Base-by-base conservation (phyloP, 2,329 filamentous ascomycete species). In the Colletotrichum chrysophilum region DNA sequence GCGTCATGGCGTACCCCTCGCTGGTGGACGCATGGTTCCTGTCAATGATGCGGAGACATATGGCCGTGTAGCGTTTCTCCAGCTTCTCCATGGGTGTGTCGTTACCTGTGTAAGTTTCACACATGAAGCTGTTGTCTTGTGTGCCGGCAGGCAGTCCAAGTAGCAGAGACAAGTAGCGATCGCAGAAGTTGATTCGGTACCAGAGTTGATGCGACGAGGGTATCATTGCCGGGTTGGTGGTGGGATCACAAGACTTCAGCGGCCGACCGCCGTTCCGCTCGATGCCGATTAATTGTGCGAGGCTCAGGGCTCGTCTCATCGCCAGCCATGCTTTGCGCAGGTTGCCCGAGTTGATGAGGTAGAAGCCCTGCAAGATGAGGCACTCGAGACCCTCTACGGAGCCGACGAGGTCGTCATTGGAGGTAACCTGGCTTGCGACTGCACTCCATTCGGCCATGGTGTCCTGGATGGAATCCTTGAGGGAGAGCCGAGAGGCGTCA, bases 291-390 rank as follows among this genome's bases (percentile, higher is more conserved):
- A 89, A 85, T 78, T 90, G 89, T 0, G 86, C 89, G 43, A 91
- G 82, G 61, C 84, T 86, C 38, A 91, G 80, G 6, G 88, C 88
- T 7, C 89, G 84, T 1, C 90, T 87, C 26, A 85, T 85, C 8
- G 83, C 85, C 26, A 92, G 80, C 90, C 90, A 92, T 4, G 89
- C 84, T 60, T 89, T 88, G 26, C 89, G 87, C 3, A 91, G 82
- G 60, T 90, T 90, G 1, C 91, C 91, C 1, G 84, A 85, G 71
- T 91, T 90, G 48, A 85, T 84, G 68, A 91, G 87, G 78, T 87
- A 90, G 68, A 89, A 80, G 21, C 85, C 84, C 48, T 89, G 83
- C 0, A 92, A 80, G 26, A 88, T 79, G 0, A 92, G 81, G 66
- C 88, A 88, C 79, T 91, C 88, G 1, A 92, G 79, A 3, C 89